These are phyloP conservation scores for Alternaria sp. DNA, from an alignment of 2,329 filamentous ascomycete genomes.

Conservation along the genomic window DNA sequence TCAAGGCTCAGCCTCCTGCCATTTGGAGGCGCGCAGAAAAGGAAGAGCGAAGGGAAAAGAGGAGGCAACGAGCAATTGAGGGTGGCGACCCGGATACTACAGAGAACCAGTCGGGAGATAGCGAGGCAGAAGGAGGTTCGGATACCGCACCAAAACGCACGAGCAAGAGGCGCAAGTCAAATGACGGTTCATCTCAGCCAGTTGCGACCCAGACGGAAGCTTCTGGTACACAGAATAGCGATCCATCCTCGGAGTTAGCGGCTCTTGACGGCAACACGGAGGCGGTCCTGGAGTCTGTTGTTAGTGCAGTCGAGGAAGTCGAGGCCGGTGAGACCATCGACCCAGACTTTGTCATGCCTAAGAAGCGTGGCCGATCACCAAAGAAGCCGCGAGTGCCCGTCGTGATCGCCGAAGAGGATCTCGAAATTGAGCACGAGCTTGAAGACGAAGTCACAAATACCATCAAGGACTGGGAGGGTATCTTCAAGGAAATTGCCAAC, in stretches of 20 bases:
- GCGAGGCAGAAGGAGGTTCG: conserved; percentile 16
- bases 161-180: conserved; percentile 34
- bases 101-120: conserved; percentile 1
- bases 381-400: conserved; percentile 41
- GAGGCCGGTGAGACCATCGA: conserved; percentile 20
- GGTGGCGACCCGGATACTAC: conserved; percentile 18
- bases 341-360: conserved; percentile 33
- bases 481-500: conserved; percentile 38
- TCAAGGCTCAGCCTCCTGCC: conserved; percentile 72
- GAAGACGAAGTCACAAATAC: conserved; percentile 53
- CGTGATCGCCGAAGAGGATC: conserved; percentile 53
- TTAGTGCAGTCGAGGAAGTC: conserved; percentile 26
- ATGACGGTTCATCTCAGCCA: conserved; percentile 24
- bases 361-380: conserved; percentile 48
- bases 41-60: conserved; percentile 44
- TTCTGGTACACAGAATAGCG: conserved; percentile 5
- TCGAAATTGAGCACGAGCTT: conserved; percentile 55
- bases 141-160: conserved; percentile 17
- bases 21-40: conserved; percentile 71
- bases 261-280: conserved; percentile 33
- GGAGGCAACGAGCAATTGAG: conserved; percentile 21
- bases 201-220: conserved; percentile 8
- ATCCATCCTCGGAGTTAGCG: conserved; percentile 20
- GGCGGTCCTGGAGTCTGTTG: conserved; percentile 27
- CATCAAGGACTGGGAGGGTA: conserved; percentile 38